phyloP scores from a whole-genome alignment of 768 basidiomycete genomes.

The Pleurotus giganteus region DNA sequence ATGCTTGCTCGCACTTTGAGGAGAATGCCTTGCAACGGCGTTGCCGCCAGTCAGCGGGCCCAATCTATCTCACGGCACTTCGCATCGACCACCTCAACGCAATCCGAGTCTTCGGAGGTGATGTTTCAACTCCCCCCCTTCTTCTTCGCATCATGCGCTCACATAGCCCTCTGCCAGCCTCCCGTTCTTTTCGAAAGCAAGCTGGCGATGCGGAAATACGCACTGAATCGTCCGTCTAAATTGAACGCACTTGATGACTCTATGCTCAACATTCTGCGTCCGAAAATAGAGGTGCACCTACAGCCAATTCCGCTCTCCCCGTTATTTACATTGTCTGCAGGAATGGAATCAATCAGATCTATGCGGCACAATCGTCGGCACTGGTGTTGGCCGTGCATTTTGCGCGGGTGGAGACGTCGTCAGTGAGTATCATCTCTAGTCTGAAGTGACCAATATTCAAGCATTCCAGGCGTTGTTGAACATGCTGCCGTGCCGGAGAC shows the following conservation, averaged over 20 bases:
- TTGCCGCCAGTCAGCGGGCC: slow-evolving; percentile 38
- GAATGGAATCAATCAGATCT: slow-evolving; percentile 75
- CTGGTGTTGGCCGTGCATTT: slow-evolving; percentile 74
- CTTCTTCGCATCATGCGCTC: slow-evolving; percentile 12
- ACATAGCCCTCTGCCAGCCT: slow-evolving; percentile 27
- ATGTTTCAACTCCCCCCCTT: slow-evolving; percentile 12
- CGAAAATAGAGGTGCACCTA: slow-evolving; percentile 66
- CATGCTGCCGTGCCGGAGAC: slow-evolving; percentile 50
- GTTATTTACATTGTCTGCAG: slow-evolving; percentile 34
- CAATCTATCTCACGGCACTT: slow-evolving; percentile 47
- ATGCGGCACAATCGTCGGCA: slow-evolving; percentile 69
- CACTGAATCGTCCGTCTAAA: slow-evolving; percentile 77
- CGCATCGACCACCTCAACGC: slow-evolving; percentile 36
- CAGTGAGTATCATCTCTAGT: slow-evolving; percentile 48
- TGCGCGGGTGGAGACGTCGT: slow-evolving; percentile 96
- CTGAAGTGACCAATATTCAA: background rate
- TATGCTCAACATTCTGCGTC: slow-evolving; percentile 72
- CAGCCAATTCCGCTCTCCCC: slow-evolving; percentile 2
- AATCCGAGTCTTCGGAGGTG: slow-evolving; percentile 33
- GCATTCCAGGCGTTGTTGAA: slow-evolving; percentile 50
- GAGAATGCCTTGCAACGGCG: slow-evolving; percentile 41
- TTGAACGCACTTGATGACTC: slow-evolving; percentile 78
- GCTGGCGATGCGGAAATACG: slow-evolving; percentile 61
- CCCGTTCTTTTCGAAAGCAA: slow-evolving; percentile 71
- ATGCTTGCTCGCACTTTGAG: slow-evolving; percentile 23